A percentile compares a stretch with the other conserved stretches of the same genome.
phyloP scores from a whole-genome alignment of 371 early-diverging fungal genomes.

The Umbelopsis sp. region DNA sequence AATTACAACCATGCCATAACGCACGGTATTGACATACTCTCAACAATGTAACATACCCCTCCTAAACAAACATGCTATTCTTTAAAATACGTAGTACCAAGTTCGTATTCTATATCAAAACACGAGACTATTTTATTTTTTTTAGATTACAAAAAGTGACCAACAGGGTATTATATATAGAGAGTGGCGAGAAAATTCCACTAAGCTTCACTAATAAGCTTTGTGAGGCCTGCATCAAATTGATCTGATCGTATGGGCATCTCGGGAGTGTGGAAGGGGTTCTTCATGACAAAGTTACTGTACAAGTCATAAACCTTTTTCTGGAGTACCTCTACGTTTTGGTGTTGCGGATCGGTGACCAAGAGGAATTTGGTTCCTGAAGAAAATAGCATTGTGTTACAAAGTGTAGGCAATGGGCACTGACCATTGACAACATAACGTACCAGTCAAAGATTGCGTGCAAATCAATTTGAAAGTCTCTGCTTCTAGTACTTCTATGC shows the following conservation, averaged over 20 bases:
- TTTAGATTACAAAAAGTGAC: neutral
- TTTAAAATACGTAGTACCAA: too few species aligned
- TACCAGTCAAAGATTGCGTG: constrained; percentile 93
- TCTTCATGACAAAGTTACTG: constrained; percentile 97
- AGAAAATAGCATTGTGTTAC: neutral
- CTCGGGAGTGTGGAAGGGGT: constrained; percentile 98
- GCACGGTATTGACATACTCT: neutral
- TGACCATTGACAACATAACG: neutral
- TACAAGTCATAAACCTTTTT: constrained; percentile 87
- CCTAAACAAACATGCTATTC: neutral
- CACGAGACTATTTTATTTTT: neutral
- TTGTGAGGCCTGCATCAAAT: constrained; percentile 84
- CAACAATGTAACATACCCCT: constrained; percentile 7
- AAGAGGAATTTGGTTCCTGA: constrained; percentile 94
- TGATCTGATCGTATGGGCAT: constrained; percentile 98
- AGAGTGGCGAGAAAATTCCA: neutral
- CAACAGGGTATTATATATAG: neutral
- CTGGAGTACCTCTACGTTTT: constrained; percentile 73
- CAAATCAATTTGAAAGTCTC: constrained; percentile 91
- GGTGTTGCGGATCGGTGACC: constrained; percentile 78
- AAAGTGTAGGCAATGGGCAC: neutral
- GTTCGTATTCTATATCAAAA: constrained; percentile 14
- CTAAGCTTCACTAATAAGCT: constrained; percentile 59
- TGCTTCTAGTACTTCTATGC: constrained; percentile 91
- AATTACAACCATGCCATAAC: constrained; percentile 18